phyloP scores from a whole-genome alignment of 139 green algal species.

The Limnomonas spitsbergensis region DNA sequence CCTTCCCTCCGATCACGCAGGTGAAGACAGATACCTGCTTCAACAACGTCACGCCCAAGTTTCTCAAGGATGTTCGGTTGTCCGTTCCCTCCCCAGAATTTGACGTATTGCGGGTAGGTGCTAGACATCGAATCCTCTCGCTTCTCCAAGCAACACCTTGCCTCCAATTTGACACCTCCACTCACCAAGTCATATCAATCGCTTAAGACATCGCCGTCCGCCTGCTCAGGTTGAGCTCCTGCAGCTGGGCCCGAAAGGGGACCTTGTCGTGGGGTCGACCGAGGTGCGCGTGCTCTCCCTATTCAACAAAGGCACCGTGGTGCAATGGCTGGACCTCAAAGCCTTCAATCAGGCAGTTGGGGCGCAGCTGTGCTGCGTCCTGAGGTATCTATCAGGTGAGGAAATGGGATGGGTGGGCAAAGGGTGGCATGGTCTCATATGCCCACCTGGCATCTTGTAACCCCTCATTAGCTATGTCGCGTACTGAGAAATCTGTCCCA shows the following conservation, averaged over 20 bases:
- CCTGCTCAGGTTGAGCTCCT: conserved; percentile 39
- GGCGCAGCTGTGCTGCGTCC: conserved; percentile 40
- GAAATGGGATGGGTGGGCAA: neutral
- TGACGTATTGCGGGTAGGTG: conserved; percentile 28
- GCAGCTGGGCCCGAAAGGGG: conserved; percentile 27
- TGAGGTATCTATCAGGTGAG: conserved; percentile 41
- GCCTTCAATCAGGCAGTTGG: conserved; percentile 18
- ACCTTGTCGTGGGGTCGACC: conserved; percentile 38
- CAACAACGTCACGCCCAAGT: conserved; percentile 30
- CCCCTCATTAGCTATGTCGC: too few species aligned
- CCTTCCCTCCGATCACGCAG: too few species aligned
- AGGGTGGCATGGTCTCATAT: neutral
- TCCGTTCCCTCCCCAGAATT: conserved; percentile 17
- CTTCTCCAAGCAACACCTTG: too few species aligned
- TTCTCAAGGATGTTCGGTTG: conserved; percentile 40
- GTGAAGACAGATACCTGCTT: conserved; percentile 31
- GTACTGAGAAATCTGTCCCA: too few species aligned
- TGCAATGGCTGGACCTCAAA: conserved; percentile 38
- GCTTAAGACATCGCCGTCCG: too few species aligned
- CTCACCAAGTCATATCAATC: too few species aligned
- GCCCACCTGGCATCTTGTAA: too few species aligned
- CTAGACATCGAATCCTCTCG: too few species aligned
- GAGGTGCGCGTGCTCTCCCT: conserved; percentile 28
- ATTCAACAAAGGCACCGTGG: conserved; percentile 33
- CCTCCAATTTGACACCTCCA: too few species aligned